Base-by-base conservation (phyloP, 1,284 basidiomycete species). In the Termitomyces sp. region DNA sequence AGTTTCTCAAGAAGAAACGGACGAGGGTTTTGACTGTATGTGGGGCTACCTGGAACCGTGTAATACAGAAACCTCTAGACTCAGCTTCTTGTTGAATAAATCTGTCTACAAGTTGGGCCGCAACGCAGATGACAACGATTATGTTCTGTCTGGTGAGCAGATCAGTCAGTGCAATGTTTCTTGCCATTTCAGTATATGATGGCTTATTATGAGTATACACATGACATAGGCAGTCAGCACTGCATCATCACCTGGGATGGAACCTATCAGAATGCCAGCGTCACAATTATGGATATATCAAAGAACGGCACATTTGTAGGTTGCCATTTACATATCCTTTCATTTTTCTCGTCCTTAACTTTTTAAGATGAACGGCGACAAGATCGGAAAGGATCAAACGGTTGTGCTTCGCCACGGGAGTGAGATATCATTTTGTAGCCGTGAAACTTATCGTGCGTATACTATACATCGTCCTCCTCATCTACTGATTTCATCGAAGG, bases 251-350 rank as follows among this genome's bases (percentile, higher is more conserved):
- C 68, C 4, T 90, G 87, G 87, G 82, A 88, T 62, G 85, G 84
- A n/a, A 70, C 66, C 12, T 75, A 82, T 33, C 65, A 70, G 19
- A 64, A 67, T 0, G 72, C 83, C 0, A 77, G 79, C 3, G 82
- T 93, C 8, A 78, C 76, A 43, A 78, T 94, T 17, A 72, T 75
- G 8, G 93, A 95, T 69, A 67, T 71, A 48, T 92, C 88, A 13
- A 90, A 83, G 54, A 95, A 95, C 63, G 92, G 92, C 0, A 94
- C 92, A 8, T 94, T 80, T 70, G 90, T 92, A 71, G 66, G 89
- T 78, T 10, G 19, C 9, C 52, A 50, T 19, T 36, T 26, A 5
- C 40, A 5, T 24, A 7, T 45, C 41, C 19, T 36, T 38, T 46
- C 39, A 43, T 13, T 24, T 53, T 38, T 48, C 21, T 33, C 19